Evolutionary conservation across 371 early-diverging fungal genomes (phyloP), one percentile per base, ranked within the genome.

Genomic region (Massospora cicadina): DNA sequence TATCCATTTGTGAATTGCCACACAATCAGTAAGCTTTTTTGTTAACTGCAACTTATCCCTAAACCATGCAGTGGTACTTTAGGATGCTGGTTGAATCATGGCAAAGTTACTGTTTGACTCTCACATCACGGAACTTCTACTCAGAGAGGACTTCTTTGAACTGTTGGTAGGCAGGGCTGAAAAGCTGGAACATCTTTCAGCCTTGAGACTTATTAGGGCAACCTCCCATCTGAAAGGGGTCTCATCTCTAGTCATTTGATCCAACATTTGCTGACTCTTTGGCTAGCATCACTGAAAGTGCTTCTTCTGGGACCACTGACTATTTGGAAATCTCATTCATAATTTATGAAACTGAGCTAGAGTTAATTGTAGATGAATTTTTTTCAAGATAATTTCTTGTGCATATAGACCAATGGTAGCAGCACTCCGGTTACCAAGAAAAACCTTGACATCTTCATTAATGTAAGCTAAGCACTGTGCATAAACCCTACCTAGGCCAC

Each of bases 31-130:
- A 43, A 43, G 43, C 43, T 10, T 10, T 43, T 43, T 43, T 5
- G 17, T 43, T 43, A 10, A 17, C 17, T 27, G 13, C n/a, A n/a
- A 58, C 27, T 29, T 29, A 58, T 10, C 58, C 12, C 26, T 29
- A 58, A 79, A 81, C 65, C 70, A 78, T 30, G 64, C 78, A 29
- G 72, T 79, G 30, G 67, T 80, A 63, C 88, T 86, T 76, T 76
- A 73, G 64, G 74, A 81, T 0, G 65, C 91, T 5, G 97, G 97
- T 3, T 85, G 82, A 43, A 89, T 94, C 70, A 81, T 90, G 21
- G 93, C 91, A 24, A 90, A 91, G 70, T 87, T 91, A 0, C 73
- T 95, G 74, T 71, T 92, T 55, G 97, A 96, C 69, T 80, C 81
- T 54, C 79, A 95, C 55, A 80, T 90, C 27, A 77, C 94, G 23